Evolutionary conservation across 495 filamentous ascomycete genomes (phyloP), one percentile per base, ranked within the genome.

Genomic region (Cairneyella variabilis): DNA sequence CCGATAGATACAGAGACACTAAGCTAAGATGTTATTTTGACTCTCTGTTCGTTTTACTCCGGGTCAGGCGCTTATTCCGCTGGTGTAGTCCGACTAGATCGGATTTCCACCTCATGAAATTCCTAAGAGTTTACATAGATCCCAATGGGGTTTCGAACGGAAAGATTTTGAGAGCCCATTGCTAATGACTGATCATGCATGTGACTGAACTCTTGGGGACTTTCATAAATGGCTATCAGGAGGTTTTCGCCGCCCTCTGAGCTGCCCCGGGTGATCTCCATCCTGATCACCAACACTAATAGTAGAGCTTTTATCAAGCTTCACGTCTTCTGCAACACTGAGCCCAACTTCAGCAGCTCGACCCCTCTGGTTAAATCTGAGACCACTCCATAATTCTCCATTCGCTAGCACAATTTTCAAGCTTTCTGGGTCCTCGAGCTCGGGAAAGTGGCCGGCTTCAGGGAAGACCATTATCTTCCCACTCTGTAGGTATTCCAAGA

Each of bases 381-480:
- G 27, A 21, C 10, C 26, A 48, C 36, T 48, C 45, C 45, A 48
- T 20, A 48, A 36, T 32, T 48, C 27, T 36, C 22, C 27, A 25
- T 48, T 36, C 17, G 3, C 26, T 16, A 48, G 17, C 45, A 48
- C n/a, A 36, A 5, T 48, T 48, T 36, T 48, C 27, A 48, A 48
- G 12, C 45, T 48, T 36, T 48, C 27, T 2, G 45, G 45, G 23
- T 48, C 45, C 21, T 48, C 45, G 2, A 48, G 45, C 30, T 48
- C 45, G 14, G 45, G 45, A 34, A 48, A 48, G 45, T 48, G 45
- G 4, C 45, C 45, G 7, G 45, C 45, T 22, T 48, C 27, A 36
- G 45, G 30, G 45, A 17, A 48, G 26, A 48, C 45, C 45, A 48
- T 36, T 48, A 48, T 36, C 45, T 48, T 48, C 1, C 45, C 45